Evolutionary conservation across 177 flowering plant species (phyloP).

Genomic region (Tripterygium wilfordii): DNA sequence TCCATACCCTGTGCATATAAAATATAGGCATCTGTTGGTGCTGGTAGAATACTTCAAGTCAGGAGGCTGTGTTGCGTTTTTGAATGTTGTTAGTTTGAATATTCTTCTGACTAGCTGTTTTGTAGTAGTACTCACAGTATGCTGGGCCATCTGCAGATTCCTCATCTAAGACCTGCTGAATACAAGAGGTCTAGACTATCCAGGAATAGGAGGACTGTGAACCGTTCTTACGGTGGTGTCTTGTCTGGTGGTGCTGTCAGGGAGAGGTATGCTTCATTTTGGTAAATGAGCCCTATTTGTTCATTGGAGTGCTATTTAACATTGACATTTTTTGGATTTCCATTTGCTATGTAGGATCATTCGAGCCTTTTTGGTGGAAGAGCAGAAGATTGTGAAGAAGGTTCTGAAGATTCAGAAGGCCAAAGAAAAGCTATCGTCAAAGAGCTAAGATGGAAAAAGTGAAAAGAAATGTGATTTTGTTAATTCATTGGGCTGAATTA

Average conservation of each 20-base stretch:
- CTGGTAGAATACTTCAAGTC: no score
- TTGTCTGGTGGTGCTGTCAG: no score
- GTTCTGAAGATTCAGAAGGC: constrained; percentile 49
- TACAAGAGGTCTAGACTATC: constrained; percentile 46
- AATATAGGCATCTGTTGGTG: no score
- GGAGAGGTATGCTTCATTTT: constrained; percentile 31
- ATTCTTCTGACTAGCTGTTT: no score
- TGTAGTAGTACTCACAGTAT: no score
- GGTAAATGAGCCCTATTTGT: background rate
- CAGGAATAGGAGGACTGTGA: constrained; percentile 44
- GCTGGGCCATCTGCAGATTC: background rate
- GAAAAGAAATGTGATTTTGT: background rate
- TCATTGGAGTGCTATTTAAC: background rate
- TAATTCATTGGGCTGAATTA: constrained; percentile 1
- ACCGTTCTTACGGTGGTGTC: no score
- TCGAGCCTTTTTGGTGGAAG: constrained; percentile 44
- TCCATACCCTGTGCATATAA: no score
- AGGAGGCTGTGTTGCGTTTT: no score
- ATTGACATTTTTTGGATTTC: background rate
- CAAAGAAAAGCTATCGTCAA: constrained; percentile 36
- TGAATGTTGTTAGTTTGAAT: no score
- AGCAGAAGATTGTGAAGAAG: constrained; percentile 48
- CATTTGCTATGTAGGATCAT: constrained; percentile 25
- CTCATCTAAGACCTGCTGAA: no score
- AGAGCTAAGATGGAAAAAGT: constrained; percentile 2